Base-by-base conservation (phyloP, 345 rosid genomes). In the Ricinus communis region DNA sequence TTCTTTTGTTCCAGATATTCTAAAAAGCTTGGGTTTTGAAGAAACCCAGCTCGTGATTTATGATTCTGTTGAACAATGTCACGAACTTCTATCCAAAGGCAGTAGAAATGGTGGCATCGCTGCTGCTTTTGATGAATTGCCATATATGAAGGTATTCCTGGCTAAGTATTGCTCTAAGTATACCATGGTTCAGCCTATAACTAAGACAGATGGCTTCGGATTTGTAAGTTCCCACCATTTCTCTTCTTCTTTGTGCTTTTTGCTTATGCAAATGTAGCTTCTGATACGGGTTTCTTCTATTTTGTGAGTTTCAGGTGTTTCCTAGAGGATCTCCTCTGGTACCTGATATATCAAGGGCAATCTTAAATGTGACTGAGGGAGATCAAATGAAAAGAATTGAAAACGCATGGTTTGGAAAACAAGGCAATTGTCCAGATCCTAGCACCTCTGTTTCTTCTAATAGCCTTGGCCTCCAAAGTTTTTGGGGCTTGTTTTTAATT, bases 71-170 rank as follows among this genome's bases (percentile, higher is more conserved):
- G 57, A 67, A 0, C 75, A 87, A 19, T 82, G 75, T 51, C 55
- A 77, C 1, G 54, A 31, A 6, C 78, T 82, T 9, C 24, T 33
- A 16, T 40, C 65, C 18, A 46, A 64, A 31, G 68, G 57, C 5
- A 53, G 57, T 9, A 53, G 14, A 53, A 53, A 53, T 43, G 84
- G 24, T 16, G 82, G 82, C 0, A 77, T 77, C 50, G 61, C 64
- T 10, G 87, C 85, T 18, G 79, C 81, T n/a, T 72, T 84, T 43
- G 85, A 81, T 0, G 85, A 79, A 47, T 52, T 73, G 1, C 74
- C 80, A 10, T 81, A 52, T 24, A 59, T 69, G 31, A 79, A 66
- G 45, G 38, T 81, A 7, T 71, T 84, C 24, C 76, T 81, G 0
- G 33, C 65, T 3, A 3, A 45, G 49, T 58, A 79, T 68, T 53